Percentiles rank a stretch among this genome's conserved stretches.
Conservation (phyloP, 345 rosid genomes). For the Eucalyptus marginata region DNA sequence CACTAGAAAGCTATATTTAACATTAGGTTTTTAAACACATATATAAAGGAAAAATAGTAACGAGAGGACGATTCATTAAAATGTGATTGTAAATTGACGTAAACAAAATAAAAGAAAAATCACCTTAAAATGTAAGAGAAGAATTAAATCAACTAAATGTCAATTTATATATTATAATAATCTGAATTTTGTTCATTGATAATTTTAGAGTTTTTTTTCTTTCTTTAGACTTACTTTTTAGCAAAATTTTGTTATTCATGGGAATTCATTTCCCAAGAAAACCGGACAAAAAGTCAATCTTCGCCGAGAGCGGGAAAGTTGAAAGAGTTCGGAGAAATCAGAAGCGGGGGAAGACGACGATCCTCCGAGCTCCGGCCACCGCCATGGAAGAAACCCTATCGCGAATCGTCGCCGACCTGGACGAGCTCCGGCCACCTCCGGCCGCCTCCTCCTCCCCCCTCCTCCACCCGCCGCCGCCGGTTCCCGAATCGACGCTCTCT, state of each 20-base stretch:
- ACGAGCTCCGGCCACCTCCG: constrained; percentile 1
- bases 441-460: not conserved
- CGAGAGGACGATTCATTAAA: not conserved
- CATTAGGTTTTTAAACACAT: no score
- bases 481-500: constrained; percentile 19
- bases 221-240: no score
- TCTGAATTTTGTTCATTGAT: not conserved
- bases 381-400: constrained; percentile 4
- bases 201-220: not conserved
- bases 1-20: no score
- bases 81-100: not conserved
- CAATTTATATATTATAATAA: no score
- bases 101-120: no score
- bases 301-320: not conserved
- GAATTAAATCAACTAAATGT: no score
- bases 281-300: not conserved
- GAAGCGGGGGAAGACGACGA: not conserved
- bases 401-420: constrained; percentile 12
- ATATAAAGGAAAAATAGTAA: no score
- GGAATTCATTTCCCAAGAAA: not conserved
- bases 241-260: no score
- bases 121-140: not conserved
- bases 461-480: not conserved
- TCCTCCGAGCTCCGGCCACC: not conserved
- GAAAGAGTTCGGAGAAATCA: not conserved